Evolutionary conservation across 495 filamentous ascomycete species (phyloP), one percentile per base, ranked within the genome.

Genomic region (Recurvomyces mirabilis): DNA sequence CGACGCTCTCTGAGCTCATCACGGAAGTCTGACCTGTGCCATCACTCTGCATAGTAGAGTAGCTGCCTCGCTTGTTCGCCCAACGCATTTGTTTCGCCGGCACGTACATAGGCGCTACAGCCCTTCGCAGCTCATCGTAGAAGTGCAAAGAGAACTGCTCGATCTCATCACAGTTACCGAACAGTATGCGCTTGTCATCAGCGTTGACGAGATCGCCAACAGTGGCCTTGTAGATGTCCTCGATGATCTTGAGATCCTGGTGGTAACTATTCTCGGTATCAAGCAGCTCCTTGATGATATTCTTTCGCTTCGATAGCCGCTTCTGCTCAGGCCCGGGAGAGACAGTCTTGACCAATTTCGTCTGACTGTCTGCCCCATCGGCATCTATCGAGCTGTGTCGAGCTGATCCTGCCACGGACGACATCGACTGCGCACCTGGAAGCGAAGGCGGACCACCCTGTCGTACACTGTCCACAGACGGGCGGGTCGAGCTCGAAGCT

Each of bases 221-320:
- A 0, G 91, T 95, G n/a, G 82, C 85, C 61, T 88, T 93, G 68
- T 95, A 98, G 33, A 96, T 94, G 54, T 94, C 86, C 55, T 93
- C 84, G 5, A 93, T 79, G 29, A 98, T 85, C 54, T 83, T 93
- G 85, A 98, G 89, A 62, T 98, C 91, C 48, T 81, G 73, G 34
- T 85, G 72, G 60, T 88, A 96, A 13, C 76, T 75, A 22, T 81
- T 74, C 58, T 98, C 91, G 2, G 93, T 98, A 52, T 93, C 85
- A 29, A 94, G 74, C 17, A 98, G 68, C 61, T 98, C 91, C 51
- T 87, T 82, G 51, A 98, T 82, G 41, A 89, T 71, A 55, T 87
- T 69, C 25, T 78, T 73, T 13, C 91, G 79, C 51, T 87, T 73
- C 40, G 63, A 73, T 18, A 82, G 56, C 4, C 69, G 68, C 28